A percentile compares a stretch with the other conserved stretches of the same genome.
Evolutionary conservation across 225 moss, liverwort and hornwort species (phyloP).

Genomic region (Ulota crispa): DNA sequence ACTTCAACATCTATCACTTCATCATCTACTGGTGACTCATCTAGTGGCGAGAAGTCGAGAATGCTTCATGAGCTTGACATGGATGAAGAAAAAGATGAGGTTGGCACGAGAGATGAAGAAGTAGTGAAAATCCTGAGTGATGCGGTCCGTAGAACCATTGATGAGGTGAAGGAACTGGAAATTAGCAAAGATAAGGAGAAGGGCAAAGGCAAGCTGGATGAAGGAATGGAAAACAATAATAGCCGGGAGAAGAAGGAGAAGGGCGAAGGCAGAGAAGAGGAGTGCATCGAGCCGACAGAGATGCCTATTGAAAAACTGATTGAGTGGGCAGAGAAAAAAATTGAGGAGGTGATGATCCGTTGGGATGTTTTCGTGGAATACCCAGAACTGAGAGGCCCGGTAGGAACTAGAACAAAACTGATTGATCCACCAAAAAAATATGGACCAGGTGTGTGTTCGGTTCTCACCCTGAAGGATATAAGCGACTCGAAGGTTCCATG

Average conservation of each 20-base stretch:
- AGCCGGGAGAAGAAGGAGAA: not conserved
- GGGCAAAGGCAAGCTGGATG: too few relatives aligned
- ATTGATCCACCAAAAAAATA: not conserved
- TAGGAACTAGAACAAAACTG: not conserved
- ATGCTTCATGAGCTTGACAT: not conserved
- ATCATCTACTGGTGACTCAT: too few relatives aligned
- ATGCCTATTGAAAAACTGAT: not conserved
- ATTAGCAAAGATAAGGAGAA: too few relatives aligned
- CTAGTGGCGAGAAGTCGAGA: not conserved
- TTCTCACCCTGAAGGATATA: not conserved
- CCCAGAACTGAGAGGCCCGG: not conserved
- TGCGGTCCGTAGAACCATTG: not conserved
- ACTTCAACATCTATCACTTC: not conserved
- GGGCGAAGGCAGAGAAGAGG: not conserved
- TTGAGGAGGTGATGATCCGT: not conserved
- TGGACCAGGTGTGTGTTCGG: not conserved
- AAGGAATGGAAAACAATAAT: too few relatives aligned
- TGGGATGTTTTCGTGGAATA: not conserved
- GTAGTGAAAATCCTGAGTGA: not conserved
- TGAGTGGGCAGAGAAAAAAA: not conserved
- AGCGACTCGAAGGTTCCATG: constrained; percentile 10
- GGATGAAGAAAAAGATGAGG: not conserved
- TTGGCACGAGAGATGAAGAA: not conserved
- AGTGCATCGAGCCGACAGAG: not conserved
- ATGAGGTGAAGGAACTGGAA: not conserved